These are phyloP conservation scores for Daldinia grandis DNA, from an alignment of 495 filamentous ascomycete species.

Conservation along the genomic window DNA sequence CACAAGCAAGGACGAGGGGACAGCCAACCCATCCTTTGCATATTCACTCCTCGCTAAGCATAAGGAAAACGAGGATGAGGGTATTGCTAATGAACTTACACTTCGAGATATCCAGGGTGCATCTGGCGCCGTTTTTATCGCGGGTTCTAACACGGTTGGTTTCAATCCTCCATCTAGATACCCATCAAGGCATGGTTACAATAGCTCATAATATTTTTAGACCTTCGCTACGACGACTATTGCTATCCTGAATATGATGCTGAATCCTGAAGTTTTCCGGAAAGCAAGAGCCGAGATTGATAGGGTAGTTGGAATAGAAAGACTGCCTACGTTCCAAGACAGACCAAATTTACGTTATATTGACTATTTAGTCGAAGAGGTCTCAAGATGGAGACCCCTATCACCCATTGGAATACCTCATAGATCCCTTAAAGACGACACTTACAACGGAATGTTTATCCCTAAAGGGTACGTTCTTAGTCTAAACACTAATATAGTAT, in stretches of 20 bases:
- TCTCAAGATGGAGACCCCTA: conserved; percentile 68
- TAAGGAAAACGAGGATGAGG: conserved; percentile 35
- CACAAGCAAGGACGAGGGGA: conserved; percentile 30
- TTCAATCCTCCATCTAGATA: background rate
- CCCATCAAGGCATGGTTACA: background rate
- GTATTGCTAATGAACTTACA: conserved; percentile 47
- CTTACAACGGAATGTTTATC: conserved; percentile 58
- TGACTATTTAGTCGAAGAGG: conserved; percentile 63
- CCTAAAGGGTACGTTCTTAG: conserved; percentile 47
- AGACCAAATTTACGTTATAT: conserved; percentile 61
- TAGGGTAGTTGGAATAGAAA: conserved; percentile 54
- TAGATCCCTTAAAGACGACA: conserved; percentile 60
- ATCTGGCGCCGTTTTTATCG: conserved; percentile 59
- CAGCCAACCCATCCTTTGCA: conserved; percentile 45
- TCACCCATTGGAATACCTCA: conserved; percentile 70
- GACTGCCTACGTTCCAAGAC: conserved; percentile 62
- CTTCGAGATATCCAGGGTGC: conserved; percentile 60
- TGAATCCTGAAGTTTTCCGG: conserved; percentile 56
- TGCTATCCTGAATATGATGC: conserved; percentile 53
- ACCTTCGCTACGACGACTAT: conserved; percentile 53
- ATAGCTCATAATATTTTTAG: conserved; percentile 22
- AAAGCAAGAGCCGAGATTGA: conserved; percentile 69
- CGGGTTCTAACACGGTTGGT: conserved; percentile 58
- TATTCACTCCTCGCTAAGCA: conserved; percentile 45
- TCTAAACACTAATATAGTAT: background rate